Base-by-base conservation (phyloP, 306 rosid species). In the Vigna radiata region DNA sequence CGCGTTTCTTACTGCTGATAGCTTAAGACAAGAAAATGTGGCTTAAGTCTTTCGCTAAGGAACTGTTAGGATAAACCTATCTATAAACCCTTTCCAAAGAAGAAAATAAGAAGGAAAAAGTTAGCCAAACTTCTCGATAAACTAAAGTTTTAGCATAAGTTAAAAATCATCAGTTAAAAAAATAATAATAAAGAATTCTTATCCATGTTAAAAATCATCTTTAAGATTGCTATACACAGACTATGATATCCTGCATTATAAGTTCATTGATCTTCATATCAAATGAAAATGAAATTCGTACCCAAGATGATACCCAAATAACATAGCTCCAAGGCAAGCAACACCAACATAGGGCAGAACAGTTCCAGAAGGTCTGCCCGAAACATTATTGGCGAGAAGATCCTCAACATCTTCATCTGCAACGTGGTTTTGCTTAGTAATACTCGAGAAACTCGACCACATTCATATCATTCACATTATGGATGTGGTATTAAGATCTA, bases 231-330 rank as follows among this genome's bases (percentile, higher is more conserved):
- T 47, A 27, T 52, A 18, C 9, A 43, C 72, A 50, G 41, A 68
- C 56, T 64, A 53, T 58, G 44, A 56, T 23, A 29, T 27, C 8
- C 36, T 41, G 61, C 18, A 76, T 12, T 37, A 37, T 13, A 64
- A 39, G 19, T 73, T 41, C 63, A 66, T 31, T 48, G 53, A 55
- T 63, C 25, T 52, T 6, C 43, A 62, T 54, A 66, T 10, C 62
- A 77, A 18, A 52, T 39, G 44, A 19, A 70, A 18, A 74, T 56
- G 81, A 72, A 36, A 86, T 41, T 5, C 79, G 64, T 91, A 94
- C 98, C 97, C 98, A n/a, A 94, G 89, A 87, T 94, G 98, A 80
- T 94, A 94, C 50, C 98, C 98, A 83, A 94, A 91, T 79, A 94
- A 89, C 61, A 90, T 88, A 39, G 97, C 96, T 83, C 97, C 98